Base-by-base conservation (phyloP, 805 yeast species). In the Yueomyces sinensis region DNA sequence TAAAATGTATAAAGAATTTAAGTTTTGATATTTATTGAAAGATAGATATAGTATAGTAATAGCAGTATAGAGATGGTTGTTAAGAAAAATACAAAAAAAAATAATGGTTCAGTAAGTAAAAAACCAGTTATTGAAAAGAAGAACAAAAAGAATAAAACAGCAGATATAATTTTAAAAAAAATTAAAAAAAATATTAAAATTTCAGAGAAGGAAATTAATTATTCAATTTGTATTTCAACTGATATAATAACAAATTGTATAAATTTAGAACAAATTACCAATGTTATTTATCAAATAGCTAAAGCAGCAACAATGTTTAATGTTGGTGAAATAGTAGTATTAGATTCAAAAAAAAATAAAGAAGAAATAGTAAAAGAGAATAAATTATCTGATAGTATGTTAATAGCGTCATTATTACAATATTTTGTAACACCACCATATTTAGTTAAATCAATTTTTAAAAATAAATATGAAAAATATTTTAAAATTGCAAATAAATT, bases 381-480 rank as follows among this genome's bases (percentile, higher is more conserved):
- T 24, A 45, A 36, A 24, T 44, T 46, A 33, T 47, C 54, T 33
- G 62, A 38, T 62, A 59, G 76, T 0, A 55, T 76, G 50, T 48
- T 76, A 6, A 65, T 83, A 36, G 86, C 89, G 1, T 63, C 76
- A 1, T 61, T 86, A 28, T 59, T 86, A 37, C 94, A 83, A 50
- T 84, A 62, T 50, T 82, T 82, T 48, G 74, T 84, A 13, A 84
- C 95, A 0, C 95, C 95, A 1, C 80, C 83, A 32, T 82, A 86
- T 49, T 62, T 86, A 30, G 70, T 76, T 15, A 76, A 76, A 40
- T 57, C 76, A 2, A 65, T 78, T 4, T 82, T 84, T 60, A 64
- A 68, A 40, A 59, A 65, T 17, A 58, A 63, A 43, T 49, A 61
- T 40, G 38, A 54, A 18, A 54, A 59, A 27, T 68, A 72, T 49